Evolutionary conservation across 208 protist species (phyloP), one percentile per base, ranked within the genome.

Genomic region (Kentomonas sorsogonicus): DNA sequence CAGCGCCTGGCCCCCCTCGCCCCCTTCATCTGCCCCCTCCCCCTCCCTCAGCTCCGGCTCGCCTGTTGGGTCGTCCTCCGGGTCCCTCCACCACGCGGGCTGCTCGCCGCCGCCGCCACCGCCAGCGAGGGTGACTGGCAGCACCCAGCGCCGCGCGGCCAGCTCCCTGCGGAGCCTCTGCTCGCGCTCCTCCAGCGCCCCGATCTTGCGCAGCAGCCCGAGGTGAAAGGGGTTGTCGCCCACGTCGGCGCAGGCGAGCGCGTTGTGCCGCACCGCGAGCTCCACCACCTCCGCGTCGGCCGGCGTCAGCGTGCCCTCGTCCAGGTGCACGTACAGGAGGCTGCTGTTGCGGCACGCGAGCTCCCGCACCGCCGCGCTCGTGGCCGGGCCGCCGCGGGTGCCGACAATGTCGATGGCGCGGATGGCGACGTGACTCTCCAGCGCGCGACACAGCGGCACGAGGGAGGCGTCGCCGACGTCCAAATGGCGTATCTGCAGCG

Each of bases 151-250:
- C 4, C 71, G 64, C 22, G 79, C 69, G 15, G 76, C 61, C 30
- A 91, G 48, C 38, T 84, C 69, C 31, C 89, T 69, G 4, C 73
- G 66, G 59, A 79, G 84, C 45, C 78, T 83, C 31, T 83, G 63
- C 44, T 78, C 69, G 26, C 86, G 63, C 61, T 91, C 84, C 33
- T 88, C 79, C 45, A 88, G 83, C 2, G 79, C 66, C 47, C 84
- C 76, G 31, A 91, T 85, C 50, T 79, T 79, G 7, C 78, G 69
- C 33, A 92, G 58, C 16, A 92, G 60, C 6, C 80, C 81, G 9
- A 89, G 60, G 25, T 92, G 75, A 75, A 89, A 92, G 0, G 85
- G 85, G 50, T 92, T 92, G 36, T 70, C 83, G 34, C 72, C 79
- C 16, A 81, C 80, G 60, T 92, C 85, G 33, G 85, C 62, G 41